Base-by-base conservation (phyloP, 768 basidiomycete species). In the Mycena venus region DNA sequence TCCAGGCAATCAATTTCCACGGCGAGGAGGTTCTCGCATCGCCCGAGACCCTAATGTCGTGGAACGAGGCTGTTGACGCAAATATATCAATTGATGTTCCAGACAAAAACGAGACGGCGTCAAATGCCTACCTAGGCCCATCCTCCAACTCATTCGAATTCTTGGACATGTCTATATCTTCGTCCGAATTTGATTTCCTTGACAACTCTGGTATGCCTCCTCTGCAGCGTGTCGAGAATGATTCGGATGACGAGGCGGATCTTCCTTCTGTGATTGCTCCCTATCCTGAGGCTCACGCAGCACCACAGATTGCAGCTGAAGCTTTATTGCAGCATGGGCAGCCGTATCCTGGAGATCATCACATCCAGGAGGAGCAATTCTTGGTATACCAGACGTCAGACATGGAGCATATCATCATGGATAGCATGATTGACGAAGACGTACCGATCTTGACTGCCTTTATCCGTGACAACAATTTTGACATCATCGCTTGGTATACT, bases 351-450 rank as follows among this genome's bases (percentile, higher is more conserved):
- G 70, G 70, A 5, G 53, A 66, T 23, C 44, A 61, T n/a, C 23
- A 29, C 19, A 21, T 59, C n/a, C 58, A 64, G 47, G 42, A 31
- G 21, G 40, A 59, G 34, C 38, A 64, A 2, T 72, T 72, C 71
- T 3, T 72, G 21, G 55, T 59, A 11, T 72, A 72, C 34, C 71
- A 60, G 42, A 61, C 36, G 27, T 73, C 72, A 21, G 72, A 68
- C 60, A 62, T 59, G 1, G 59, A 73, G 31, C 72, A 73, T 31
- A 40, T 73, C 49, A 12, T 73, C 15, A 63, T 73, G 65, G 72
- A 73, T 25, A 68, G 61, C 56, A 29, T 68, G 58, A 10, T 36
- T 40, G 60, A 68, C 38, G 4, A 27, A 2, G 72, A 73, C 29
- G 23, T 47, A 12, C 34, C 34, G 8, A 29, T 73, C 58, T 25